Percentiles rank a stretch among this genome's conserved stretches.
These are phyloP conservation scores for Mortierella sp. DNA, from an alignment of 371 early-diverging fungal species.

Conservation along the genomic window DNA sequence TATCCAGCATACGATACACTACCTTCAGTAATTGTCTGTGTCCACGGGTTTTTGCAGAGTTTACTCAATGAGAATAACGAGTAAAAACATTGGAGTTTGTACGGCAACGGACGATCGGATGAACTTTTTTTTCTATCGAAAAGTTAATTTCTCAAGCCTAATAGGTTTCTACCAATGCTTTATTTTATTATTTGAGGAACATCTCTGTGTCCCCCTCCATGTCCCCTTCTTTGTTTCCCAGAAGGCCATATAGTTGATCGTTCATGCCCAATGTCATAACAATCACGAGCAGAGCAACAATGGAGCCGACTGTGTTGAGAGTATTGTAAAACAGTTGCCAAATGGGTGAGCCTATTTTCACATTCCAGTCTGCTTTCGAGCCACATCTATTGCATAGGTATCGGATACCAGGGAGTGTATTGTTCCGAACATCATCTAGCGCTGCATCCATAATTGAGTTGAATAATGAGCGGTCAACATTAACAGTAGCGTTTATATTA, in stretches of 20 bases:
- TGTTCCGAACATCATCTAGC: background rate
- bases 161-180: background rate
- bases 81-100: no score
- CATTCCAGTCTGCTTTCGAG: background rate
- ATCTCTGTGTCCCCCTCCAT: background rate
- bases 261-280: background rate
- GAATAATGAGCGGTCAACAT: background rate
- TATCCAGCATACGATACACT: no score
- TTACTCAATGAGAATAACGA: no score
- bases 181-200: background rate
- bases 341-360: background rate
- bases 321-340: conserved; percentile 7
- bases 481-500: background rate
- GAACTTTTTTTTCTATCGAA: no score
- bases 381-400: background rate
- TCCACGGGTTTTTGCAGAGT: no score
- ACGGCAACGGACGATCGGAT: no score
- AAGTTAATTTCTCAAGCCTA: background rate
- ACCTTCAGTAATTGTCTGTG: no score
- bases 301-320: conserved; percentile 1
- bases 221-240: background rate
- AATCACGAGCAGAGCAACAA: background rate
- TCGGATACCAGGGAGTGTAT: background rate
- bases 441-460: background rate
- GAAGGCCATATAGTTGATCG: background rate